Evolutionary conservation across 176 grass and related monocot species (phyloP).

Genomic region (Thinopyrum elongatum): DNA sequence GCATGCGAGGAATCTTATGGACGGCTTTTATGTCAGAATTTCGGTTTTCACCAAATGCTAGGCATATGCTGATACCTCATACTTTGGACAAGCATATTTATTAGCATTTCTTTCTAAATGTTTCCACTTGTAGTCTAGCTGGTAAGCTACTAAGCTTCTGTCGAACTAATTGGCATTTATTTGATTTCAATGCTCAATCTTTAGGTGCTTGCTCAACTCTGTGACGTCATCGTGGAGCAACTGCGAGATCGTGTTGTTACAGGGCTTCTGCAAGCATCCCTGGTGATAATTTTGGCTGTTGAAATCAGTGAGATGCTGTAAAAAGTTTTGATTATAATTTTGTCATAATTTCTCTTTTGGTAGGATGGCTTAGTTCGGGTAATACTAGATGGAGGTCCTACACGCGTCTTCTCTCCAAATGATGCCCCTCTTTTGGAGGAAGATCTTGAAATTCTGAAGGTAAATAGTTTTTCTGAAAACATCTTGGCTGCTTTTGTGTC

Average conservation of each 20-base stretch:
- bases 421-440: slow-evolving; percentile 82
- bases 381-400: slow-evolving; percentile 93
- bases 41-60: slow-evolving; percentile 7
- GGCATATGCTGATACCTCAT: slow-evolving; percentile 13
- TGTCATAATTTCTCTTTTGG: slow-evolving; percentile 22
- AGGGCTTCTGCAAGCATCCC: slow-evolving; percentile 92
- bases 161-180: slow-evolving; percentile 4
- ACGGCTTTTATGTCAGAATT: neutral
- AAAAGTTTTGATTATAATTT: slow-evolving; percentile 20
- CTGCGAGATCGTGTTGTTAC: slow-evolving; percentile 92
- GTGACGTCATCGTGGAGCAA: slow-evolving; percentile 85
- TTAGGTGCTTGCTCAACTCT: slow-evolving; percentile 91
- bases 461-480: slow-evolving; percentile 33
- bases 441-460: slow-evolving; percentile 97
- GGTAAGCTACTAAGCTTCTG: slow-evolving; percentile 20
- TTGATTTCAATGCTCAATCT: slow-evolving; percentile 30
- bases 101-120: slow-evolving; percentile 6
- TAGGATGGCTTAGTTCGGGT: slow-evolving; percentile 95
- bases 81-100: neutral
- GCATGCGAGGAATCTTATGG: neutral
- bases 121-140: neutral
- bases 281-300: slow-evolving; percentile 57
- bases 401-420: slow-evolving; percentile 69
- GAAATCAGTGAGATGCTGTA: slow-evolving; percentile 14
- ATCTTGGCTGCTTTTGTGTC: slow-evolving; percentile 13